Percentiles rank a stretch among this genome's conserved stretches.
Conservation (phyloP, 139 green algal genomes). For the Chlamydomonas eustigma region DNA sequence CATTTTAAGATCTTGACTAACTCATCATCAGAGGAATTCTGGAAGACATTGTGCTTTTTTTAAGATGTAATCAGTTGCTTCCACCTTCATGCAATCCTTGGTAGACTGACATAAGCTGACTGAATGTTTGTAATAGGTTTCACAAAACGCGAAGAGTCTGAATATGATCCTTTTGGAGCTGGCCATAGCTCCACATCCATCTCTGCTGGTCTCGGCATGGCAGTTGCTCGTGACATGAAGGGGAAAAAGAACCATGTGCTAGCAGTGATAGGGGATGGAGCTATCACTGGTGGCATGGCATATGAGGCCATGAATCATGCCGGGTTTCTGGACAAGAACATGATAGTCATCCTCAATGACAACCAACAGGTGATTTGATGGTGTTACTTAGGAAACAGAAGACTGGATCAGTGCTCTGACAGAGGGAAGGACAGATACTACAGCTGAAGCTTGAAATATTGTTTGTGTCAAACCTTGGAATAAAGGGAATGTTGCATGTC, state of each 20-base stretch:
- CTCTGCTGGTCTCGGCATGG: slow-evolving; percentile 95
- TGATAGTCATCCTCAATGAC: slow-evolving; percentile 99
- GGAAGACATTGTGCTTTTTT: no score
- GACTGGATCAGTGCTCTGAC: no score
- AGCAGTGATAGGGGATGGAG: slow-evolving; percentile 94
- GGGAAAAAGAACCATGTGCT: slow-evolving; percentile 71
- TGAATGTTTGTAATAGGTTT: slow-evolving; percentile 78
- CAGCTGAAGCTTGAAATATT: neutral
- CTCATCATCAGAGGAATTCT: no score
- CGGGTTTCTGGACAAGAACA: slow-evolving; percentile 98
- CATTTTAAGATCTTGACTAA: no score
- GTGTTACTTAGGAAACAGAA: neutral
- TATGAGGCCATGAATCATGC: slow-evolving; percentile 99
- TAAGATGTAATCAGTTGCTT: no score
- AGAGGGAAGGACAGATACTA: neutral
- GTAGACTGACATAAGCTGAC: no score
- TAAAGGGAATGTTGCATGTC: no score
- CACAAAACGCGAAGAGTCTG: slow-evolving; percentile 90
- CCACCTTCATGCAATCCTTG: no score
- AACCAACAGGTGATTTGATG: slow-evolving; percentile 86
- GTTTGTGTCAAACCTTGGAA: neutral
- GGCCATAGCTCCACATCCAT: slow-evolving; percentile 95
- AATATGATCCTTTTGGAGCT: slow-evolving; percentile 96
- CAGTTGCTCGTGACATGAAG: slow-evolving; percentile 83
- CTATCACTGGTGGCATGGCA: slow-evolving; percentile 98